Base-by-base conservation (phyloP, 371 early-diverging fungal species). In the Coemansia sp. region DNA sequence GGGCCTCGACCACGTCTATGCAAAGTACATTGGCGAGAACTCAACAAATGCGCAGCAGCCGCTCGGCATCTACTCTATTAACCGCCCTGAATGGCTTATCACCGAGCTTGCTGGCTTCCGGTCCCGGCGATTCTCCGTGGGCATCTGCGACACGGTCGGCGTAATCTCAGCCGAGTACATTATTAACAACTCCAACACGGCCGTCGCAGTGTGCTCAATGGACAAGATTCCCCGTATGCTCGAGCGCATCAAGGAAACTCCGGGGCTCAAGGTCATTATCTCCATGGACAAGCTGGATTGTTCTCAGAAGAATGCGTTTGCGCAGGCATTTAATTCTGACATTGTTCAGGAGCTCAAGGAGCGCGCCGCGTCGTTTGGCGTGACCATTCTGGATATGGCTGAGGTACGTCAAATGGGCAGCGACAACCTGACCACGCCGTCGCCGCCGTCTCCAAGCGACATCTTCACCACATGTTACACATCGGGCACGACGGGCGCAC, bases 401-500 rank as follows among this genome's bases (percentile, higher is more conserved):
- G 87, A 88, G 31, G 84, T 93, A 0, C 90, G 92, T 79, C 61
- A 78, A 16, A 60, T 85, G 54, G 93, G 91, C 40, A 72, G 77
- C 29, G 80, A 77, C 3, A 69, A 64, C 4, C 76, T 68, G 0
- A 71, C 76, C 1, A 4, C 24, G 7, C 60, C 67, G 2, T 68
- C 66, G 10, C 84, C 83, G n/a, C 88, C 94, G 7, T 78, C 42
- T 5, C 77, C 87, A 29, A 86, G 90, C 4, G 89, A 90, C 71
- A 79, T 93, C 48, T 91, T 90, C 24, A 92, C 94, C 8, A 91
- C 98, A 64, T 95, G 94, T 85, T 99, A 95, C 80, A 98, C 99
- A 16, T 90, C 91, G 72, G 97, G 95, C 68, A 76, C 84, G 42
- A 79, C 82, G 2, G 89, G 89, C 5, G 76, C 65, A 4, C 89